These are phyloP conservation scores for Picochlorum sp. DNA, from an alignment of 139 green algal genomes.

Conservation along the genomic window DNA sequence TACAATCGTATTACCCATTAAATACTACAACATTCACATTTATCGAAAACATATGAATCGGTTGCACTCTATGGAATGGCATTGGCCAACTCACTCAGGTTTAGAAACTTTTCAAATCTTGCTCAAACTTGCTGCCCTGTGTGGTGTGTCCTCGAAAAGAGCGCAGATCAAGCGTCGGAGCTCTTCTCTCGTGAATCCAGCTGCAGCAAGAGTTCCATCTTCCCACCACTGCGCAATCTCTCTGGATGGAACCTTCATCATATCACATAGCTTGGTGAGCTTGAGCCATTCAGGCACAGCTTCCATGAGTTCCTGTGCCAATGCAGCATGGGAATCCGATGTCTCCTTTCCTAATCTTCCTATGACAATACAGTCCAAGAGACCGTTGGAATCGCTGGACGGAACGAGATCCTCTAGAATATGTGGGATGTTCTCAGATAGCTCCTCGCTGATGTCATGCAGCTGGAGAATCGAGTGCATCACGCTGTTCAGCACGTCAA, in stretches of 20 bases:
- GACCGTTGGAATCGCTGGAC: not conserved
- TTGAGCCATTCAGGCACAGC: not conserved
- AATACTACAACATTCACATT: too few species aligned
- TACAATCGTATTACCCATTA: too few species aligned
- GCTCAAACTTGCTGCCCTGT: conserved; percentile 6
- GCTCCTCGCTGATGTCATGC: conserved; percentile 37
- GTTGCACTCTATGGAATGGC: too few species aligned
- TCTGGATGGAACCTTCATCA: conserved; percentile 1
- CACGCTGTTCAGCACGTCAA: not conserved
- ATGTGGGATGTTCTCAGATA: conserved; percentile 38
- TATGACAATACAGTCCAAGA: not conserved
- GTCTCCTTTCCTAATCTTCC: not conserved
- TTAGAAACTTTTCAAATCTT: not conserved
- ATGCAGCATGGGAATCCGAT: not conserved
- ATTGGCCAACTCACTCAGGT: too few species aligned
- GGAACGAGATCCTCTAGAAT: conserved; percentile 14
- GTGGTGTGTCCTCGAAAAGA: conserved; percentile 41
- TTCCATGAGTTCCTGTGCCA: too few species aligned
- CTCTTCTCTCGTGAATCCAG: conserved; percentile 12
- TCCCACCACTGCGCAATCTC: conserved; percentile 7
- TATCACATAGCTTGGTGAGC: conserved; percentile 5
- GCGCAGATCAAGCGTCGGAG: conserved; percentile 27
- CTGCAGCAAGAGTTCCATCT: not conserved
- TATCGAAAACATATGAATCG: too few species aligned
- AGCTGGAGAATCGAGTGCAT: conserved; percentile 30